Evolutionary conservation across 345 rosid species (phyloP), one percentile per base, ranked within the genome.

Genomic region (Noccaea caerulescens): DNA sequence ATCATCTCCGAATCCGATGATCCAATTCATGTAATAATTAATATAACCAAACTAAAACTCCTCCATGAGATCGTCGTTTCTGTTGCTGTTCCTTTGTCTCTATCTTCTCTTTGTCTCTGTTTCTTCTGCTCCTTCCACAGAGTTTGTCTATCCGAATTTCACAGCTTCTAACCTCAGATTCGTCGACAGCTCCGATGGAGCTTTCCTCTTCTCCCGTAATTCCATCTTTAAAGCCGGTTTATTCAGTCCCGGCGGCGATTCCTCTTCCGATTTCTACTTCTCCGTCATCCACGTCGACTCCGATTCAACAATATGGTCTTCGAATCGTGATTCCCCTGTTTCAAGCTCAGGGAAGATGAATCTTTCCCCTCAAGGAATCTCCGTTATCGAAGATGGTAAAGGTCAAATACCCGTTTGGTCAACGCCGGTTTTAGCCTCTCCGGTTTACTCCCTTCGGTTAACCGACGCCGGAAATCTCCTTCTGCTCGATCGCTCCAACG

Each of bases 391-490:
- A 80, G 68, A 77, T 49, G 69, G 64, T 43, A 79, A 84, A n/a
- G 43, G 53, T 53, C 79, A 42, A 55, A 76, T 8, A 54, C 67
- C 76, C 9, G 68, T 70, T 71, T 90, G 97, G 97, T 93, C 88
- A 46, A 86, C 93, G 65, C 92, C 88, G 41, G 75, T 67, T 34
- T 73, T 86, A 71, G 55, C 75, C 20, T 86, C 92, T 7, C 58
- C 88, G 6, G 90, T 86, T 12, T 2, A 53, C 57, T 80, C 85
- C 2, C 70, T 88, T 46, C 55, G 42, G 51, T 76, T 93, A 60
- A 86, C 79, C 6, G 93, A 93, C 76, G 70, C 77, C 78, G 98
- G 98, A 0, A 90, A 93, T 70, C 86, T 93, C 53, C 81, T 86
- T 62, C 60, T 93, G 12, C 85, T 90, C 3, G 92, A 87, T 81